A percentile compares a stretch with the other conserved stretches of the same genome.
These are phyloP conservation scores for Wickerhamomyces bisporus DNA, from an alignment of 805 yeast genomes.

Conservation along the genomic window DNA sequence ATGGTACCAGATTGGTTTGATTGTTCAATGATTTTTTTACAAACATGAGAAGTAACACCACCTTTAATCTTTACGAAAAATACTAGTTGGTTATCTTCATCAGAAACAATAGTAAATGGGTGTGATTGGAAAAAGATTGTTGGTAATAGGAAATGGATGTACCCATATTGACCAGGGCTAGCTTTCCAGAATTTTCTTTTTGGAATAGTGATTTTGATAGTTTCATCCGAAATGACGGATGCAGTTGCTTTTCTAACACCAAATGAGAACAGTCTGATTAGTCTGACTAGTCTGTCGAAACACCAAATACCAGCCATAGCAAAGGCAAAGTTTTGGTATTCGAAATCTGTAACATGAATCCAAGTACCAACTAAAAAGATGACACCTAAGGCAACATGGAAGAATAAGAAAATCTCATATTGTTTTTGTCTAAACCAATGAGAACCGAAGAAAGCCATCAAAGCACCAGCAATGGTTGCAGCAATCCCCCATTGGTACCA, in stretches of 20 bases:
- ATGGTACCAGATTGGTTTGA: constrained; percentile 18
- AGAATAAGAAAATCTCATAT: constrained; percentile 56
- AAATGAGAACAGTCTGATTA: constrained; percentile 17
- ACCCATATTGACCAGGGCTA: constrained; percentile 52
- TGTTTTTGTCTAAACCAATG: constrained; percentile 43
- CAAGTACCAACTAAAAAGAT: constrained; percentile 49
- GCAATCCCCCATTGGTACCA: constrained; percentile 22
- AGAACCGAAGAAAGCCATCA: constrained; percentile 8
- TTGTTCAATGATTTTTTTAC: constrained; percentile 22
- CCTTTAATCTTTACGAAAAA: constrained; percentile 47
- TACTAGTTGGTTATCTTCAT: constrained; percentile 33
- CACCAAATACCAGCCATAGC: constrained; percentile 38
- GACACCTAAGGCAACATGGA: constrained; percentile 53
- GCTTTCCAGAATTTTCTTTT: constrained; percentile 44
- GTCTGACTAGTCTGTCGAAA: constrained; percentile 45
- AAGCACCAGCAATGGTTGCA: constrained; percentile 6
- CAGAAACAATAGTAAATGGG: constrained; percentile 58
- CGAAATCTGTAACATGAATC: constrained; percentile 48
- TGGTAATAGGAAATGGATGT: constrained; percentile 48
- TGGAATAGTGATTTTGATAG: constrained; percentile 33
- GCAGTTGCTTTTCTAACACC: constrained; percentile 22
- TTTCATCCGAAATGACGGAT: constrained; percentile 33
- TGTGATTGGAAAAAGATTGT: constrained; percentile 63
- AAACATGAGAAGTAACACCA: constrained; percentile 38
- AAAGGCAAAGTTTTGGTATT: constrained; percentile 42